Base-by-base conservation (phyloP, 1,284 basidiomycete species). In the Caloboletus firmus region DNA sequence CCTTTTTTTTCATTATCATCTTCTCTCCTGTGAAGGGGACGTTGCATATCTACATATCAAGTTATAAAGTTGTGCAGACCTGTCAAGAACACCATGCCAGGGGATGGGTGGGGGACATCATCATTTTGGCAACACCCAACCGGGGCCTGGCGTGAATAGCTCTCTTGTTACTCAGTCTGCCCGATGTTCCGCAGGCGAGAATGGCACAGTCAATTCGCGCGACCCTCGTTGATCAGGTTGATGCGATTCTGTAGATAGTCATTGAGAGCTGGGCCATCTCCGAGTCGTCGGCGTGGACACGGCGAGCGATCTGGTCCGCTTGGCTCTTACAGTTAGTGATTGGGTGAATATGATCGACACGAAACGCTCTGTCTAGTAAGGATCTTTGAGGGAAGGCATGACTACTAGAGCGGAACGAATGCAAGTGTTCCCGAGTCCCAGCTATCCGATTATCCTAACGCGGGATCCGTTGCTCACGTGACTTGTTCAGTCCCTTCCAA, bases 81-180 rank as follows among this genome's bases (percentile, higher is more conserved):
- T 53, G 83, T 87, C 58, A 88, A 68, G 60, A 88, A 89, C 58
- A 81, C 85, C 86, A 87, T 89, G 20, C 87, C 87, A 45, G 86
- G 85, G 60, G 86, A 87, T 2, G 81, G 75, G 62, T 86, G 80
- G 9, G 76, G 77, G 28, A 83, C 69, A 24, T 72, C 72, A n/a
- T 76, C 72, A 59, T 81, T 72, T 10, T 82, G n/a, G n/a, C 76
- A 44, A 71, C 68, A 36, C 66, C 74, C 86, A n/a, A n/a, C n/a
- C n/a, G n/a, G n/a, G n/a, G n/a, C n/a, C 60, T 59, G 0, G 71
- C 64, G 44, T 83, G 79, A 50, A 88, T 77, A 18, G 66, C 60
- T 32, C 83, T 74, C 34, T 87, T 68, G 5, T 24, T 24, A 24
- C 24, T 50, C 68, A 65, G 59, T 87, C 84, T 15, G 84, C 87